Conservation (phyloP, 164 flowering plant genomes). For the Magnolia kwangsiensis region DNA sequence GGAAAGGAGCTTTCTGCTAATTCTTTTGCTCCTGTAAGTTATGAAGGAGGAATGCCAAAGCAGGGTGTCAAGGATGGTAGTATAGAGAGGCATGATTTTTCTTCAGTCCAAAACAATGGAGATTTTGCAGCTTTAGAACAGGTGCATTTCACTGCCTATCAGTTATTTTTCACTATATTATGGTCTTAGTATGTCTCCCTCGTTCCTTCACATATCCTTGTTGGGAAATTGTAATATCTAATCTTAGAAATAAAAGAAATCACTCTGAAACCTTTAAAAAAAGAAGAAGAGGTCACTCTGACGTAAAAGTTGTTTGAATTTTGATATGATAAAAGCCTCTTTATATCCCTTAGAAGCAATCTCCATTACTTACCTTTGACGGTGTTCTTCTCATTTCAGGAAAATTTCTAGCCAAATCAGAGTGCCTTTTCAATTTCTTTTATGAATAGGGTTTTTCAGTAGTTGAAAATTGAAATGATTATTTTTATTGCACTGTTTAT, state of each 20-base stretch:
- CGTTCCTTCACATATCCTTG: no score
- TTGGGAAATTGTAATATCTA: no score
- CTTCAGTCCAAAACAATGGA: conserved; percentile 54
- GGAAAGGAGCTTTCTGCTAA: no score
- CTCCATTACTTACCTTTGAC: no score
- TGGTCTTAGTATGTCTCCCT: no score
- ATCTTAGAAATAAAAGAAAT: no score
- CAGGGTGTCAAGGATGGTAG: conserved; percentile 23
- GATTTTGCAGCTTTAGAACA: conserved; percentile 91
- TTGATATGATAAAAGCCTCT: no score
- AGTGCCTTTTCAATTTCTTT: neutral
- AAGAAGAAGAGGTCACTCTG: no score
- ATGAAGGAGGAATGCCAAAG: conserved; percentile 27
- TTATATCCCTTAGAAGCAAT: no score
- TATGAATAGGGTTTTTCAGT: neutral
- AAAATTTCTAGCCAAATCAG: neutral
- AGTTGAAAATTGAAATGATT: neutral
- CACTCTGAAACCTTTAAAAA: no score
- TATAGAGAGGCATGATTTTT: conserved; percentile 34
- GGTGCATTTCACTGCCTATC: conserved; percentile 32
- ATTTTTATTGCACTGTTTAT: neutral
- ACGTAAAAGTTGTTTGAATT: no score
- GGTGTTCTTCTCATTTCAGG: neutral
- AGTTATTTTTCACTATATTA: neutral
- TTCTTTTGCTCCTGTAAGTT: conserved; percentile 19